Evolutionary conservation across 495 filamentous ascomycete species (phyloP).

Genomic region (Penicillium riverlandense): DNA sequence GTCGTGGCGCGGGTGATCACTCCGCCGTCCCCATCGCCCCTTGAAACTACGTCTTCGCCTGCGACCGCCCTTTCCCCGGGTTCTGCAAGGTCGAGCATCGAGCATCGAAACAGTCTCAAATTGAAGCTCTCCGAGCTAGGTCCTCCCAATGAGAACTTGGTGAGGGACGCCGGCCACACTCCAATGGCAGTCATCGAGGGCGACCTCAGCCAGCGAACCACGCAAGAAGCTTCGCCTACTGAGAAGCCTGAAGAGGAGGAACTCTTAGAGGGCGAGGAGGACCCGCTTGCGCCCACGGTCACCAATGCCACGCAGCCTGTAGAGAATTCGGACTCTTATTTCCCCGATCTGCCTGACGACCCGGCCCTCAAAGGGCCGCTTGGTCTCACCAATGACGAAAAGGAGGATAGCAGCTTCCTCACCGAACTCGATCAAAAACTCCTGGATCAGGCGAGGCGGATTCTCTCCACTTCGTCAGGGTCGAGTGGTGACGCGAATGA

Average conservation of each 20-base stretch:
- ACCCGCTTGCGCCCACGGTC: slow-evolving; percentile 22
- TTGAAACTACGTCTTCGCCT: slow-evolving; percentile 24
- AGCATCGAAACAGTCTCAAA: slow-evolving; percentile 31
- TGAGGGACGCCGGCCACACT: slow-evolving; percentile 39
- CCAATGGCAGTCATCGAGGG: slow-evolving; percentile 39
- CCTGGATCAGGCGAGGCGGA: slow-evolving; percentile 29
- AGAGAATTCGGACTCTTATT: slow-evolving; percentile 37
- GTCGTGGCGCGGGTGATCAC: slow-evolving; percentile 40
- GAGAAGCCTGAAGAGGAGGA: slow-evolving; percentile 1
- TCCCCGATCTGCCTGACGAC: slow-evolving; percentile 35
- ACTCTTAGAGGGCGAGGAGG: slow-evolving; percentile 12
- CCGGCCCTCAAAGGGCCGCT: slow-evolving; percentile 39
- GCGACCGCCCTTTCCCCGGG: slow-evolving; percentile 9
- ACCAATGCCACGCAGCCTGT: slow-evolving; percentile 25
- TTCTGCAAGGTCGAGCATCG: slow-evolving; percentile 18
- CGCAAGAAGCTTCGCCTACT: slow-evolving; percentile 16
- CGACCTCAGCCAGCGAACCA: slow-evolving; percentile 25
- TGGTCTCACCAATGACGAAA: slow-evolving; percentile 35
- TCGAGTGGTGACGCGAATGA: slow-evolving; percentile 13
- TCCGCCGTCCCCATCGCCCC: slow-evolving; percentile 31
- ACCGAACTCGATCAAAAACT: slow-evolving; percentile 37
- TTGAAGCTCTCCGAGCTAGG: slow-evolving; percentile 37
- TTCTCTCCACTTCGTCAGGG: slow-evolving; percentile 12
- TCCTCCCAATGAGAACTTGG: slow-evolving; percentile 29
- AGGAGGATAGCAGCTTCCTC: slow-evolving; percentile 35